Conservation (phyloP, 768 basidiomycete genomes). For the Tylopilus rubrobrunneus region DNA sequence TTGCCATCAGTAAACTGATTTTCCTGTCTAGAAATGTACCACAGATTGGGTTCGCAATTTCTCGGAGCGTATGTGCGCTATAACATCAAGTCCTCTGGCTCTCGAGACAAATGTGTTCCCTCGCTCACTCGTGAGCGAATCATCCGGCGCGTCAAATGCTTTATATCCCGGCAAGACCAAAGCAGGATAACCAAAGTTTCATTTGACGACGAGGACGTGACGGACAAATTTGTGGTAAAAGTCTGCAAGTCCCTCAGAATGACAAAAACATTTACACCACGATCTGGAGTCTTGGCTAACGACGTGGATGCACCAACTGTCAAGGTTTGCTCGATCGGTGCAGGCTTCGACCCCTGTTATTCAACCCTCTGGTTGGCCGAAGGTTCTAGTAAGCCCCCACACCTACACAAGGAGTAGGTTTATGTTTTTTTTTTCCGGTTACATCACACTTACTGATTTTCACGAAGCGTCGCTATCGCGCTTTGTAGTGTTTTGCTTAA, state of each 20-base stretch:
- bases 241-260: conserved; percentile 1
- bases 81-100: neutral
- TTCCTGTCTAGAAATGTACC: conserved; percentile 10
- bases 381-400: too few relatives aligned
- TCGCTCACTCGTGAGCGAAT: neutral
- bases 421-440: neutral
- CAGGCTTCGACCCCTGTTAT: neutral
- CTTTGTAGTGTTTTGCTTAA: conserved; percentile 12
- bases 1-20: neutral
- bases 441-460: neutral
- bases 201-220: too few relatives aligned
- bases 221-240: too few relatives aligned
- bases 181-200: too few relatives aligned
- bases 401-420: too few relatives aligned
- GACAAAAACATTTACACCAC: conserved; percentile 11
- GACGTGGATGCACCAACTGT: neutral
- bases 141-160: conserved; percentile 2
- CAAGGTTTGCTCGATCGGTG: neutral
- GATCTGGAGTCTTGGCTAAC: neutral
- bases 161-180: conserved; percentile 14
- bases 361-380: conserved; percentile 11
- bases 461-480: conserved; percentile 9
- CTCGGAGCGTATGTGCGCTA: conserved; percentile 8
- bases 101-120: neutral
- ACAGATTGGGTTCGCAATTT: conserved; percentile 9